Evolutionary conservation across 805 yeast species (phyloP).

Genomic region (Saturnispora ahearnii): DNA sequence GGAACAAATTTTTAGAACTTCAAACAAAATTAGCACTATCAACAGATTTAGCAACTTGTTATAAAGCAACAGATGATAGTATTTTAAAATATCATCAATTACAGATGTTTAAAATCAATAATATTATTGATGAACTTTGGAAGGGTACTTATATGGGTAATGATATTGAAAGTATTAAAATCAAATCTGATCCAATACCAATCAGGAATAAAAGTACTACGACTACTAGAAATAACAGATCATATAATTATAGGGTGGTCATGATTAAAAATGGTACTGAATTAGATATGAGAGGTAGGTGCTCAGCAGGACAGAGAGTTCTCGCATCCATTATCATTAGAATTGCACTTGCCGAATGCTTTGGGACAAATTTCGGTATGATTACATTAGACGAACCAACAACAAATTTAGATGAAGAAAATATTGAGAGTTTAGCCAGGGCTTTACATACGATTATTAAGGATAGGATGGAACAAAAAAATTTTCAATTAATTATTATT

Average conservation of each 20-base stretch:
- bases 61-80: slow-evolving; percentile 82
- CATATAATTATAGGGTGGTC: slow-evolving; percentile 88
- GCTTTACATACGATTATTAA: slow-evolving; percentile 70
- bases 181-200: slow-evolving; percentile 65
- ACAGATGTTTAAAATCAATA: slow-evolving; percentile 89
- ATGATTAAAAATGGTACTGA: slow-evolving; percentile 91
- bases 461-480: slow-evolving; percentile 64
- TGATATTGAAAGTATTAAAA: slow-evolving; percentile 85
- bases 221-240: slow-evolving; percentile 35
- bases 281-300: slow-evolving; percentile 94
- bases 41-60: slow-evolving; percentile 72
- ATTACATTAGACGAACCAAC: slow-evolving; percentile 98
- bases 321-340: slow-evolving; percentile 87
- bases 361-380: slow-evolving; percentile 91
- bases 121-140: slow-evolving; percentile 87
- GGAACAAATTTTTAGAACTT: slow-evolving; percentile 62
- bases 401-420: slow-evolving; percentile 84
- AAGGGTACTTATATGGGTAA: slow-evolving; percentile 89
- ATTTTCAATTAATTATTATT: slow-evolving; percentile 90
- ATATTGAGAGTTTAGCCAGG: slow-evolving; percentile 78
- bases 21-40: slow-evolving; percentile 70
- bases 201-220: slow-evolving; percentile 30
- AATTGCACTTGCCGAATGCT: slow-evolving; percentile 88
- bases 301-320: slow-evolving; percentile 97
- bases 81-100: slow-evolving; percentile 86